phyloP scores from a whole-genome alignment of 2,329 filamentous ascomycete species.

The Venturia oleaginea region DNA sequence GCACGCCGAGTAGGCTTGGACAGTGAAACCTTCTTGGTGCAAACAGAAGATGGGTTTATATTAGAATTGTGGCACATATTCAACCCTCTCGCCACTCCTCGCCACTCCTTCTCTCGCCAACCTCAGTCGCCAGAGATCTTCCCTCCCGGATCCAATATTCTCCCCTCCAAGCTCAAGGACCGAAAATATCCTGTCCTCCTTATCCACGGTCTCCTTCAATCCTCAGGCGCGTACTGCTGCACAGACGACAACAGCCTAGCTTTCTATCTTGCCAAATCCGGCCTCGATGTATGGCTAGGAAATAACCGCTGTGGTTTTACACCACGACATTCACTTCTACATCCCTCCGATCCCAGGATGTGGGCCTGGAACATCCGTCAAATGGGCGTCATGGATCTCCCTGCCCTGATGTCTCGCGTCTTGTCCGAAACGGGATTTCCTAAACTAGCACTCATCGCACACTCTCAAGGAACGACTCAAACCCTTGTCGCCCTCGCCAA shows the following conservation, averaged over 20 bases:
- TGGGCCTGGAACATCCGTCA: slow-evolving; percentile 96
- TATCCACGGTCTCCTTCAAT: slow-evolving; percentile 83
- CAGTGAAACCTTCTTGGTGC: slow-evolving; percentile 70
- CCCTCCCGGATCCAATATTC: background rate
- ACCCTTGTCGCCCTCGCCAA: slow-evolving; percentile 82
- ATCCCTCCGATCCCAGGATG: slow-evolving; percentile 74
- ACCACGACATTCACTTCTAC: slow-evolving; percentile 64
- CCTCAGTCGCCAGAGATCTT: slow-evolving; percentile 57
- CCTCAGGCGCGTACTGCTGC: slow-evolving; percentile 76
- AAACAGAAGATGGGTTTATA: slow-evolving; percentile 90
- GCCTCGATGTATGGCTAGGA: slow-evolving; percentile 91
- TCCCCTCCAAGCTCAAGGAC: slow-evolving; percentile 22
- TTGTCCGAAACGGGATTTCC: slow-evolving; percentile 73
- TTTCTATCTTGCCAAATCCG: slow-evolving; percentile 84
- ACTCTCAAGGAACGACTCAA: slow-evolving; percentile 87
- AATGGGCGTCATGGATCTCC: slow-evolving; percentile 83
- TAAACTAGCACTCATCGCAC: slow-evolving; percentile 74
- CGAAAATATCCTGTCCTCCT: slow-evolving; percentile 75
- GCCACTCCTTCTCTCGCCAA: slow-evolving; percentile 40
- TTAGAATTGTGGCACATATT: slow-evolving; percentile 85
- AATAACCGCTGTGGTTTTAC: slow-evolving; percentile 85
- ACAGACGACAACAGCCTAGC: slow-evolving; percentile 86
- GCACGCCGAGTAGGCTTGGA: slow-evolving; percentile 80
- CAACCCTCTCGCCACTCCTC: slow-evolving; percentile 64
- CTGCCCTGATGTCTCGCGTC: slow-evolving; percentile 71